Conservation (phyloP, 2,329 filamentous ascomycete genomes). For the Neodidymelliopsis sp. region DNA sequence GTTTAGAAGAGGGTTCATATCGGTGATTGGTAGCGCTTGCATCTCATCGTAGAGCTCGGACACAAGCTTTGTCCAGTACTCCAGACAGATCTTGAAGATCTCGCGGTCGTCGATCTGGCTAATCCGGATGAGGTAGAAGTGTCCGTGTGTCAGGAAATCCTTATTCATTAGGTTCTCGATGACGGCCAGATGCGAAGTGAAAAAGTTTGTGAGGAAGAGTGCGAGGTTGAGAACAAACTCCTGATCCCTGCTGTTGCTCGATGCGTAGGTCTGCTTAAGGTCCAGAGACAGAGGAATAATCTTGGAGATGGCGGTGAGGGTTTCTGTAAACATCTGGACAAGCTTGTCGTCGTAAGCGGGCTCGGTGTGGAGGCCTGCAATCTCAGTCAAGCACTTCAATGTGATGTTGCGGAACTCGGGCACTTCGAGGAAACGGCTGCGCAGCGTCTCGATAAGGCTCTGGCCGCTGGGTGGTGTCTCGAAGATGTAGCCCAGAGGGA, state of each 20-base stretch:
- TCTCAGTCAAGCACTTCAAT: conserved; percentile 95
- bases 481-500: conserved; percentile 97
- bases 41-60: conserved; percentile 99
- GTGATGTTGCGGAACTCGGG: conserved; percentile 97
- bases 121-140: conserved; percentile 98
- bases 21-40: conserved; percentile 92
- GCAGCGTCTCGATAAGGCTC: conserved; percentile 87
- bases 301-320: conserved; percentile 87
- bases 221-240: conserved; percentile 98
- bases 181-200: conserved; percentile 88
- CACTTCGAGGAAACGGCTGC: conserved; percentile 89
- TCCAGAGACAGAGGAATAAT: conserved; percentile 93
- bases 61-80: conserved; percentile 99
- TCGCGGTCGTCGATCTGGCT: conserved; percentile 98
- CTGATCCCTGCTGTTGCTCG: conserved; percentile 91
- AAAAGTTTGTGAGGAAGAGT: conserved; percentile 96
- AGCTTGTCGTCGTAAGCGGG: conserved; percentile 92
- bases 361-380: conserved; percentile 90
- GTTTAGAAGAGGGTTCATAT: conserved; percentile 86
- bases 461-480: conserved; percentile 74
- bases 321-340: conserved; percentile 98
- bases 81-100: conserved; percentile 98
- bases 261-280: conserved; percentile 87
- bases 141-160: conserved; percentile 92
- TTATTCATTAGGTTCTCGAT: conserved; percentile 95